These are phyloP conservation scores for Neofusicoccum sp. DNA, from an alignment of 2,329 filamentous ascomycete genomes.

Conservation along the genomic window DNA sequence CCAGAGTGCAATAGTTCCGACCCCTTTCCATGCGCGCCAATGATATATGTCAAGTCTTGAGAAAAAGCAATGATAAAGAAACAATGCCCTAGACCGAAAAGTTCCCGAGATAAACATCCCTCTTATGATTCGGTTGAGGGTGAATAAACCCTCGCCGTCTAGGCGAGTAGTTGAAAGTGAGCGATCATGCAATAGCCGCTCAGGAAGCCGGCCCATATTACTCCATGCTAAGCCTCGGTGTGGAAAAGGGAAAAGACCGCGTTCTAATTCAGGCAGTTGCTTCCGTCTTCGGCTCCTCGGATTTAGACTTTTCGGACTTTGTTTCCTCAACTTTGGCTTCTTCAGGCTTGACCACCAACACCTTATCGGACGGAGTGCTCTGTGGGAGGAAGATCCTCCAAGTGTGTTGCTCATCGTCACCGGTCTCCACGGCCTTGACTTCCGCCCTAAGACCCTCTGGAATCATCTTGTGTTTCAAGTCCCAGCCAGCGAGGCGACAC, in stretches of 20 bases:
- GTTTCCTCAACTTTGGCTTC: background rate
- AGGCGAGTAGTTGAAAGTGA: background rate
- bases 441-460: conserved; percentile 65
- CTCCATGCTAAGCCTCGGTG: background rate
- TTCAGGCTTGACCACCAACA: background rate
- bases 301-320: conserved; percentile 25
- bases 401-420: conserved; percentile 32
- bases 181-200: background rate
- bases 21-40: conserved; percentile 10
- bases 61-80: background rate
- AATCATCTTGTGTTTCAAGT: conserved; percentile 80
- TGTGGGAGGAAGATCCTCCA: conserved; percentile 14
- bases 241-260: background rate
- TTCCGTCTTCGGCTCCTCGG: conserved; percentile 27
- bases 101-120: background rate
- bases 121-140: background rate
- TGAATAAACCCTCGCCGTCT: background rate
- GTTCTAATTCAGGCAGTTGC: conserved; percentile 24
- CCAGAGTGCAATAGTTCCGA: background rate
- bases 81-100: background rate
- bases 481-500: conserved; percentile 79
- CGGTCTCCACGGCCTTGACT: conserved; percentile 42
- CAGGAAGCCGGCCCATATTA: background rate
- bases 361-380: background rate
- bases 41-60: conserved; percentile 7